Conservation (phyloP, 768 basidiomycete species). For the Russula virescens region DNA sequence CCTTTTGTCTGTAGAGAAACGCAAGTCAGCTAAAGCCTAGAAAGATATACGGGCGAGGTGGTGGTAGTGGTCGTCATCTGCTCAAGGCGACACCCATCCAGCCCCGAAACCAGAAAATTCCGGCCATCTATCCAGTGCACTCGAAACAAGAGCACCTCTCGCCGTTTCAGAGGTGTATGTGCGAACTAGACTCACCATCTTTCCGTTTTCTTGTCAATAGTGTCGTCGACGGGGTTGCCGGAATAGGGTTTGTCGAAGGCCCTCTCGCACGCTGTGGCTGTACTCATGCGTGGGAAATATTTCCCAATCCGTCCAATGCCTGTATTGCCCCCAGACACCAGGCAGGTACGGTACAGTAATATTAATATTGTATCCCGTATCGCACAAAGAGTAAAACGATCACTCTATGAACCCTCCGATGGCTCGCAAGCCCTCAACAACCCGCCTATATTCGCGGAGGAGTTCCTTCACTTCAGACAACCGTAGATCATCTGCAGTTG, state of each 20-base stretch:
- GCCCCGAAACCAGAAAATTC: slow-evolving; percentile 26
- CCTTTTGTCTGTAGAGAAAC: slow-evolving; percentile 69
- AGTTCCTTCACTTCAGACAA: slow-evolving; percentile 78
- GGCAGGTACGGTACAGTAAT: background rate
- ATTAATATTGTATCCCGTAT: background rate
- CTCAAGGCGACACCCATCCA: slow-evolving; percentile 31
- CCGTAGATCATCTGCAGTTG: slow-evolving; percentile 67
- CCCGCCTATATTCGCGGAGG: slow-evolving; percentile 70
- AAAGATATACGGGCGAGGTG: slow-evolving; percentile 14
- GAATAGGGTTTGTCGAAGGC: slow-evolving; percentile 16
- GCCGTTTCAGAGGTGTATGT: slow-evolving; percentile 20
- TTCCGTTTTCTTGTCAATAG: slow-evolving; percentile 35
- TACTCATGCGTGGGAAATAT: slow-evolving; percentile 11
- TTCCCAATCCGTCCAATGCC: background rate
- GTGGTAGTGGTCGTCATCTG: slow-evolving; percentile 33
- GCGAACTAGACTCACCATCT: slow-evolving; percentile 41
- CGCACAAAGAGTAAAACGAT: background rate
- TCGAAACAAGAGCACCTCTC: slow-evolving; percentile 3
- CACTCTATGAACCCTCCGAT: slow-evolving; percentile 40
- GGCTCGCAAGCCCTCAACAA: slow-evolving; percentile 63
- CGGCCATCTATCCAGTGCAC: slow-evolving; percentile 23
- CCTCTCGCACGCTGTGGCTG: slow-evolving; percentile 11
- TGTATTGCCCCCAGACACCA: background rate
- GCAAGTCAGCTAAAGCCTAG: slow-evolving; percentile 20
- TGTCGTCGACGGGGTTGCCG: slow-evolving; percentile 25